phyloP scores from a whole-genome alignment of 2,329 filamentous ascomycete species.

The Colletotrichum sp. region DNA sequence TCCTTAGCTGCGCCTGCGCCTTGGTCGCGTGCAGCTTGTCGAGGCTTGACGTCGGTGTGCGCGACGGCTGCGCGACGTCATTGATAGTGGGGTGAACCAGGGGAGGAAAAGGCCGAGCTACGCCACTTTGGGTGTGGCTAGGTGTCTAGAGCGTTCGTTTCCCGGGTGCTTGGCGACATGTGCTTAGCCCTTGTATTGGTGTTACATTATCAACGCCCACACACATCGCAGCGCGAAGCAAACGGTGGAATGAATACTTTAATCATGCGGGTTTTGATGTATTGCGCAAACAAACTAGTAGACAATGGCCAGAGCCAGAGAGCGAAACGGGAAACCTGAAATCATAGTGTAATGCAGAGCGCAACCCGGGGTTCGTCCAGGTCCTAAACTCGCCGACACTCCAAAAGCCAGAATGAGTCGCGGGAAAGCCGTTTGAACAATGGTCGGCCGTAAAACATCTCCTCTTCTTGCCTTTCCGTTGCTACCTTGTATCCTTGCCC shows the following conservation, averaged over 20 bases:
- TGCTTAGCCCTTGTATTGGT: background rate
- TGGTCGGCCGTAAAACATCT: conserved; percentile 5
- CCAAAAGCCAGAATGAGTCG: conserved; percentile 17
- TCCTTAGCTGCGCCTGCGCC: conserved; percentile 4
- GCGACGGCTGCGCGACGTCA: conserved; percentile 11
- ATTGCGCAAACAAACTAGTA: conserved; percentile 16
- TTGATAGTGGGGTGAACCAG: conserved; percentile 12
- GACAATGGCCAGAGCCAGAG: conserved; percentile 5
- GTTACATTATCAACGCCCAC: background rate
- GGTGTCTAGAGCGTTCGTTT: background rate
- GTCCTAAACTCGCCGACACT: conserved; percentile 21
- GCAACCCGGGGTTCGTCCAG: conserved; percentile 6
- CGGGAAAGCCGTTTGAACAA: conserved; percentile 13
- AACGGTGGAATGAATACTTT: background rate
- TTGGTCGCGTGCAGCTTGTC: conserved; percentile 8
- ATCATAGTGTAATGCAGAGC: conserved; percentile 17
- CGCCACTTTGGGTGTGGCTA: conserved; percentile 20
- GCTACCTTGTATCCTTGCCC: background rate
- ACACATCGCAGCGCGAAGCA: background rate
- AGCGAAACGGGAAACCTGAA: conserved; percentile 16
- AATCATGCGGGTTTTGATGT: conserved; percentile 10
- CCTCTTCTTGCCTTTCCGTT: conserved; percentile 9
- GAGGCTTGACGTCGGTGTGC: conserved; percentile 14
- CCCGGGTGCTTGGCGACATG: conserved; percentile 7
- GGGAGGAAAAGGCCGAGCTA: background rate